A percentile compares a stretch with the other conserved stretches of the same genome.
Conservation (phyloP, 441 rosid species). For the Eutrema salsugineum region DNA sequence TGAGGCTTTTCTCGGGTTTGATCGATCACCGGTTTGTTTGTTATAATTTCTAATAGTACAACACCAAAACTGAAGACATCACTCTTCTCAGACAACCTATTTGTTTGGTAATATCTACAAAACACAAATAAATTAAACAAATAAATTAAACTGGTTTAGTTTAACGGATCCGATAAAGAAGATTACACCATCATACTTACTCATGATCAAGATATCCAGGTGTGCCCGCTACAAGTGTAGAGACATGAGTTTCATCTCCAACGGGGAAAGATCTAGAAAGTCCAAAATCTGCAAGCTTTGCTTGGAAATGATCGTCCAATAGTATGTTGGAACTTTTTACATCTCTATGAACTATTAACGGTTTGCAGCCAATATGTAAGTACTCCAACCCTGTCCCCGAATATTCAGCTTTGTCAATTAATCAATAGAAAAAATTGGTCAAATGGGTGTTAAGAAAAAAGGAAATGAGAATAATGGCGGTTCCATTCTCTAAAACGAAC, state of each 20-base stretch:
- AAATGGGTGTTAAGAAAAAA: too few species aligned
- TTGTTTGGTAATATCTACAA: conserved; percentile 25
- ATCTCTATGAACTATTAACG: conserved; percentile 60
- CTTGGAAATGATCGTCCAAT: conserved; percentile 39
- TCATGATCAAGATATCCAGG: conserved; percentile 45
- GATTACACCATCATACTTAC: conserved; percentile 17
- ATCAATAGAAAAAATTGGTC: background rate
- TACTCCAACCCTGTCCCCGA: conserved; percentile 50
- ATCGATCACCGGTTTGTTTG: conserved; percentile 22
- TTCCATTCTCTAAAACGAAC: conserved; percentile 21
- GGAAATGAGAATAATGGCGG: background rate
- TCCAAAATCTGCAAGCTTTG: conserved; percentile 64
- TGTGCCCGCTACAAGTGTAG: conserved; percentile 39
- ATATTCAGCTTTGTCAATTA: background rate
- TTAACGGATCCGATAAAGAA: background rate
- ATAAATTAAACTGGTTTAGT: background rate
- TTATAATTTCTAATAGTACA: conserved; percentile 25
- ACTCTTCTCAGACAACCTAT: conserved; percentile 24
- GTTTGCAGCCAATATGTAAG: conserved; percentile 53
- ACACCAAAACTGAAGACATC: conserved; percentile 33
- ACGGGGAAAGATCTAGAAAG: conserved; percentile 38
- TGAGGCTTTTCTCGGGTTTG: conserved; percentile 7
- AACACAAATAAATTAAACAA: background rate
- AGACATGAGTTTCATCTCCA: conserved; percentile 29
- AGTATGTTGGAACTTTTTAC: conserved; percentile 54